Base-by-base conservation (phyloP, 306 rosid species). In the Sechiopsis laciniata region DNA sequence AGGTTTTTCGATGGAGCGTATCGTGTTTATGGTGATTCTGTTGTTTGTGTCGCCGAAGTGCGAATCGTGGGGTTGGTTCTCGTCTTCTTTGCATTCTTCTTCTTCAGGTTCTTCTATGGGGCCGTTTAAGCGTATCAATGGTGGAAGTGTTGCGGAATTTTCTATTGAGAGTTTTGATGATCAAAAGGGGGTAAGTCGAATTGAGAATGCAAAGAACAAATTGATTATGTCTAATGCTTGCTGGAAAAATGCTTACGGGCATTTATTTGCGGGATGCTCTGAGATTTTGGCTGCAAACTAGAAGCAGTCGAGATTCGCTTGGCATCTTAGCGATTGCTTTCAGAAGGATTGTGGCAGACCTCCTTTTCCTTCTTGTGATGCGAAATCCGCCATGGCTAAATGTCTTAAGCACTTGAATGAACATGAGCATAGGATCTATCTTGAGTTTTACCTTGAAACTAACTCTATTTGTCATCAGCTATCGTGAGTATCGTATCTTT, bases 291-390 rank as follows among this genome's bases (percentile, higher is more conserved):
- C 92, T 0, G 78, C 61, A 4, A 87, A 85, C 35, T 96, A 88
- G 72, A 90, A 84, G 50, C 77, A 91, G 58, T 85, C 95, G 4
- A 88, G 96, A 74, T 81, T 92, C 7, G 90, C 98, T 50, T 92
- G 96, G 96, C 92, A 90, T 81, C 82, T 90, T 15, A 88, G 96
- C 75, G 95, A 88, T 78, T 92, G 98, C 76, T 92, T 92, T 75
- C 98, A 92, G 50, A 87, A 76, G 70, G 96, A 90, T 74, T 85
- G 96, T 21, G 96, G 90, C 0, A 83, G 96, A 60, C 70, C 73
- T n/a, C 74, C 84, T 0, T 87, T 92, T 53, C 96, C 96, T 12
- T 73, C 60, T 8, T 92, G 98, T 74, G 91, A 87, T 17, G 14
- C 71, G 0, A 77, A 88, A 54, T 75, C 88, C 15, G 7, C 82